Evolutionary conservation across 192 early-diverging fungal species (phyloP), one percentile per base, ranked within the genome.

Genomic region (Rhizophlyctis rosea): DNA sequence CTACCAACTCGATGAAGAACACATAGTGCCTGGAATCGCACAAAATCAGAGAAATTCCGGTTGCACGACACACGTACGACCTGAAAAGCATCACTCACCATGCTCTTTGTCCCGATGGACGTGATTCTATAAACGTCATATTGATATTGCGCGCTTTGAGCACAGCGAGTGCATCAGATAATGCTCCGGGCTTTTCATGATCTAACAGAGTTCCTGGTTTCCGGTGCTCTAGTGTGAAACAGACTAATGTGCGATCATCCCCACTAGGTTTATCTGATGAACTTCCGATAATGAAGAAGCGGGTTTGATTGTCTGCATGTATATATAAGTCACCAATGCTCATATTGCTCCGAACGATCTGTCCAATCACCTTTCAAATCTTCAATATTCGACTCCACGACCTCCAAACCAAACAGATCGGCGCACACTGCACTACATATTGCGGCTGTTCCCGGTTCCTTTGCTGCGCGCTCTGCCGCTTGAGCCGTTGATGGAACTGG

Each of bases 211-310:
- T n/a, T n/a, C n/a, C n/a, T n/a, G n/a, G n/a, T 66, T 87, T 78
- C 32, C 88, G 80, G 63, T 95, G 92, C 61, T 96, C 92, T 0
- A 95, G 90, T 2, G 95, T 96, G 76, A 98, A 95, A 59, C 79
- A 85, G 16, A 98, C 55, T 29, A 94, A 64, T 0, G 91, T 89
- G 66, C 88, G 88, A 68, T 94, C 91, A 57, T 86, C 74, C 2
- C 67, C 77, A 0, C 91, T 88, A 9, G 88, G 81, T 1, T 57
- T 62, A 63, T 87, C 86, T 32, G 80, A 85, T 18, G 80, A 77
- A 65, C 81, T 81, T 2, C 87, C 86, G 16, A 98, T 71, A 25
- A 98, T 85, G 63, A 98, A 86, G 86, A 98, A 98, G 47, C 95
- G 85, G 0, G 95, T 98, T 0, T 86, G 89, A 65, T 98, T 98